Base-by-base conservation (phyloP, 495 filamentous ascomycete genomes). In the Patellaria atrata region DNA sequence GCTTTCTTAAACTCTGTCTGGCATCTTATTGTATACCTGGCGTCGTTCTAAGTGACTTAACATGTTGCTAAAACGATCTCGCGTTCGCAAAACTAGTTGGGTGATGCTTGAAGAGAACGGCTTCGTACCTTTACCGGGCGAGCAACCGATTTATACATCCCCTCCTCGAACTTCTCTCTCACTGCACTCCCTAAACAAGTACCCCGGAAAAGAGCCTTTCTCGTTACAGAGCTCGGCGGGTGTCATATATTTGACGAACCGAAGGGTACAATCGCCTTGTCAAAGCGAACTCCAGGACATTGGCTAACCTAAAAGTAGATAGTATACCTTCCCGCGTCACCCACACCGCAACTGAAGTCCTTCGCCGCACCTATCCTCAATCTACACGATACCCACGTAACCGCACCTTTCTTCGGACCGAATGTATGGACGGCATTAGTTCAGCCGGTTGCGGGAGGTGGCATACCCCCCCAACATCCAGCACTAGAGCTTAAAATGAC, bases 371-470 rank as follows among this genome's bases (percentile, higher is more conserved):
- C 89, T 14, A 75, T 94, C 35, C 67, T 87, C 31, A 79, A 81
- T 47, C 66, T 94, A 26, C 71, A 74, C 57, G 87, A 97, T 56
- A 78, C 75, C n/a, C 82, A 83, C 50, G 82, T 94, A 35, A 71
- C 78, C 5, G 81, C 87, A 2, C 85, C 91, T 1, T 92, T 86
- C 61, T 91, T 96, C 50, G 89, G 89, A n/a, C 79, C 91, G 7
- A 96, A 94, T 60, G 76, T 77, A 46, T 97, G 89, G 89, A 70
- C 70, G 16, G 77, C 76, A 19, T 58, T 75, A 18, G 67, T 92
- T 32, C 77, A 77, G 45, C 85, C 91, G 13, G 79, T 89, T 18
- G 51, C 75, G 1, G 74, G 76, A 17, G 91, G 91, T n/a, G 83
- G 83, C 25, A 82, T 97, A 26, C 79, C 83, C 1, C 58, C 77